Base-by-base conservation (phyloP, 208 protist species). In the Acanthamoeba royreba region DNA sequence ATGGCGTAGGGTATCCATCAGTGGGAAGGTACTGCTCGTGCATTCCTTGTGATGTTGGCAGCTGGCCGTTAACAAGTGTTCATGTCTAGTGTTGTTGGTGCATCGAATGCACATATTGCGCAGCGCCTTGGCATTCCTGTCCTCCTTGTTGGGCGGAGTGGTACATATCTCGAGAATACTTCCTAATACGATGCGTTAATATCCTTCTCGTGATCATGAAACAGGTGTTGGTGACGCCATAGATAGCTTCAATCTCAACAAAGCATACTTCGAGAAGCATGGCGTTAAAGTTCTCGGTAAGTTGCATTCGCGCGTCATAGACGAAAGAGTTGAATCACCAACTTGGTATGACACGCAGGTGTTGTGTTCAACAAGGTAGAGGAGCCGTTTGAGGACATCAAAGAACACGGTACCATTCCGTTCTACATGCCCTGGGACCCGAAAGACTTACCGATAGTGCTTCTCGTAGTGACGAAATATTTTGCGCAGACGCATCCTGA, bases 181-280 rank as follows among this genome's bases (percentile, higher is more conserved):
- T n/a, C n/a, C n/a, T n/a, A n/a, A n/a, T n/a, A n/a, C n/a, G n/a
- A n/a, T n/a, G n/a, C n/a, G n/a, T n/a, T n/a, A n/a, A n/a, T n/a
- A n/a, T n/a, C n/a, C n/a, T n/a, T n/a, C n/a, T n/a, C n/a, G n/a
- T 69, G n/a, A 77, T n/a, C n/a, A n/a, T n/a, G n/a, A n/a, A n/a
- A n/a, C n/a, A n/a, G n/a, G n/a, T n/a, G 77, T 87, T 25, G 77
- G 77, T 5, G 77, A 87, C 28, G 77, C 77, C 19, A 87, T 87
- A n/a, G 77, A 87, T 35, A 87, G 77, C 43, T 87, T 87, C 43
- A 87, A 87, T 46, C 28, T 87, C 77, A 87, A 87, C 77, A 61
- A 58, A 40, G 42, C 17, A n/a, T 87, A 58, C n/a, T 87, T 87
- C 9, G 77, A 87, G 25, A 4, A 87, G 28, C 55, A 58, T 28